Base-by-base conservation (phyloP, 164 flowering plant species). In the Vitis cinerea region DNA sequence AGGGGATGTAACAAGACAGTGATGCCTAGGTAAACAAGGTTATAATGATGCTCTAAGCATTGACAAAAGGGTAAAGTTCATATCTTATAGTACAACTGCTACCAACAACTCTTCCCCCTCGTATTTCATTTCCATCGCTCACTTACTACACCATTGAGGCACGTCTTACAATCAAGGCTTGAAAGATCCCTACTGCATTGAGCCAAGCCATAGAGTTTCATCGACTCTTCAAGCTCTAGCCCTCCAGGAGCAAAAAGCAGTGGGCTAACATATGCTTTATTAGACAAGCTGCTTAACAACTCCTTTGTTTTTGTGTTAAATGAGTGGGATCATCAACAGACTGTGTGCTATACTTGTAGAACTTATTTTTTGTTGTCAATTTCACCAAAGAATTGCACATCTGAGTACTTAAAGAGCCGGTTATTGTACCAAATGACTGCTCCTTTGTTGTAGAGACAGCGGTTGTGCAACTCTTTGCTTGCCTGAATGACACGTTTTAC, bases 151-250 rank as follows among this genome's bases (percentile, higher is more conserved):
- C 17, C 17, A 17, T 17, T 17, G 17, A 17, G 17, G 17, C 17
- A 17, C 17, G 17, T 17, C 17, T 17, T 17, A 17, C 17, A 17
- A 17, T 17, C 17, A 17, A 17, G 17, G 0, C 17, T 17, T 17
- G 17, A 17, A 17, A 80, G 62, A 30, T 80, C 83, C 64, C 80
- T 67, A 1, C 80, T 75, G 65, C 78, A 80, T 47, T 80, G 78
- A 48, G 48, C 77, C 72, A 72, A 19, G 15, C 79, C 81, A 57
- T 74, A 77, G 1, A 80, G 23, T 9, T 10, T 74, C 55, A 29
- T 3, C 2, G 55, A 15, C 14, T 16, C 63, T 1, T 19, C 64
- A 2, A 80, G 52, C 50, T 29, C 64, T 9, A 47, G 10, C 9
- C 71, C 73, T 14, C 80, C 82, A 0, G 74, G 14, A 2, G 78